Percentiles rank a stretch among this genome's conserved stretches.
phyloP scores from a whole-genome alignment of 2,329 filamentous ascomycete genomes.

The Xylariaceae sp. region DNA sequence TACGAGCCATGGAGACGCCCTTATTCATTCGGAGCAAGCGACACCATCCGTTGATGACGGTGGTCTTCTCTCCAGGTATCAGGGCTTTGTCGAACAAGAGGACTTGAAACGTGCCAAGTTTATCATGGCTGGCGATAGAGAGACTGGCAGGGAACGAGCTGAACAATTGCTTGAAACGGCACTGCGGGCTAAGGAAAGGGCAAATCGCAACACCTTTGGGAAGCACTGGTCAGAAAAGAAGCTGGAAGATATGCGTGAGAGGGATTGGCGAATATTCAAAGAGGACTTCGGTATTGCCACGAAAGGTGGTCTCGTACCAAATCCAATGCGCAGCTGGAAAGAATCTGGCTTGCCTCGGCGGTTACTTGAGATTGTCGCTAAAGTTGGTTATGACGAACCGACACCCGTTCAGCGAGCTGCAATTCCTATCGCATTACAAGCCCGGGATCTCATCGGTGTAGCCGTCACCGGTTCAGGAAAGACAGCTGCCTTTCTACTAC shows the following conservation, averaged over 20 bases:
- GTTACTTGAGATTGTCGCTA: slow-evolving; percentile 80
- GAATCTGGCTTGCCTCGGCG: slow-evolving; percentile 82
- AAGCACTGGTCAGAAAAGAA: slow-evolving; percentile 97
- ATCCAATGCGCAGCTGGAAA: slow-evolving; percentile 93
- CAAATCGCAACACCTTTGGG: slow-evolving; percentile 76
- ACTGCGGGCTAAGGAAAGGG: slow-evolving; percentile 74
- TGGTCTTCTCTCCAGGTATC: slow-evolving; percentile 55
- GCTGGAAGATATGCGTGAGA: slow-evolving; percentile 90
- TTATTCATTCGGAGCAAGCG: slow-evolving; percentile 73
- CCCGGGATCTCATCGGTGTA: slow-evolving; percentile 95
- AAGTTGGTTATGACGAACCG: slow-evolving; percentile 90
- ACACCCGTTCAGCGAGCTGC: slow-evolving; percentile 91
- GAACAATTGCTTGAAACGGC: slow-evolving; percentile 86
- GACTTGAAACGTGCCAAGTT: slow-evolving; percentile 68
- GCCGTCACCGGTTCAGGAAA: slow-evolving; percentile 98
- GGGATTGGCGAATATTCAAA: slow-evolving; percentile 99
- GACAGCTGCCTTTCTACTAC: slow-evolving; percentile 92
- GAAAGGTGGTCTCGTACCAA: slow-evolving; percentile 89
- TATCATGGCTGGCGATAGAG: slow-evolving; percentile 75
- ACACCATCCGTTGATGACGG: slow-evolving; percentile 67
- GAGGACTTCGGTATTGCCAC: slow-evolving; percentile 97
- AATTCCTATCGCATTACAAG: slow-evolving; percentile 92
- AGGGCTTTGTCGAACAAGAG: slow-evolving; percentile 62
- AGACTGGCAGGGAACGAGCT: slow-evolving; percentile 78
- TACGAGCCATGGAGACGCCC: slow-evolving; percentile 83